These are phyloP conservation scores for Fistulina hepatica DNA, from an alignment of 1,284 basidiomycete species.

Conservation along the genomic window DNA sequence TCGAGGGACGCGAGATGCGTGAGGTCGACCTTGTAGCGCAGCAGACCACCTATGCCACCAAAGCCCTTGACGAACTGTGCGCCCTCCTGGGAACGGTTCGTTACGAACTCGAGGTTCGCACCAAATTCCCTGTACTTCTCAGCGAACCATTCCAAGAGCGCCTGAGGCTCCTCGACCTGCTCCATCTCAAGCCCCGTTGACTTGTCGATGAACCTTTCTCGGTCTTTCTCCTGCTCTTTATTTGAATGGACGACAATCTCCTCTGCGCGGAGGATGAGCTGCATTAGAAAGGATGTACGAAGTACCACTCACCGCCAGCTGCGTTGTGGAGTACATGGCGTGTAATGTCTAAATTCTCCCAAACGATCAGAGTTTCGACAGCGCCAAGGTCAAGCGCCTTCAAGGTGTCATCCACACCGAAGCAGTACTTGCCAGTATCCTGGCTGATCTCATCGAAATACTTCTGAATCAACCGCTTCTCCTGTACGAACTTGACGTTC, in stretches of 20 bases:
- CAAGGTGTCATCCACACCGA: constrained; percentile 94
- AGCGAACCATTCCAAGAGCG: constrained; percentile 94
- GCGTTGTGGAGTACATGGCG: constrained; percentile 84
- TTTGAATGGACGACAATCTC: constrained; percentile 70
- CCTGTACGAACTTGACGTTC: constrained; percentile 99
- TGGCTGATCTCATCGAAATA: constrained; percentile 99
- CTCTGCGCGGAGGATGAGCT: constrained; percentile 38
- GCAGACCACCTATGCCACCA: constrained; percentile 91
- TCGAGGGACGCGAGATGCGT: constrained; percentile 63
- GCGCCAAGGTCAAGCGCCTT: constrained; percentile 96
- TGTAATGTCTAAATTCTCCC: constrained; percentile 91
- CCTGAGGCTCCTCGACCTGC: constrained; percentile 64
- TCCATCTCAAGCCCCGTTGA: constrained; percentile 96
- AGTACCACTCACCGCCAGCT: constrained; percentile 57
- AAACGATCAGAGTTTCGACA: constrained; percentile 95
- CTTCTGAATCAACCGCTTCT: constrained; percentile 94
- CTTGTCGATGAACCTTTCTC: constrained; percentile 91
- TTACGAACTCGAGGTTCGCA: constrained; percentile 85
- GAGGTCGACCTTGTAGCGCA: constrained; percentile 95
- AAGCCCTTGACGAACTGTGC: constrained; percentile 99
- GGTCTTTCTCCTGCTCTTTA: constrained; percentile 82
- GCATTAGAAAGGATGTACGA: background rate
- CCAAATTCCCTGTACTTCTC: constrained; percentile 99
- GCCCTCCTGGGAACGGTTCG: constrained; percentile 91
- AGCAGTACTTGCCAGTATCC: constrained; percentile 97